Conservation (phyloP, 306 rosid species). For the Astragalus membranaceus region DNA sequence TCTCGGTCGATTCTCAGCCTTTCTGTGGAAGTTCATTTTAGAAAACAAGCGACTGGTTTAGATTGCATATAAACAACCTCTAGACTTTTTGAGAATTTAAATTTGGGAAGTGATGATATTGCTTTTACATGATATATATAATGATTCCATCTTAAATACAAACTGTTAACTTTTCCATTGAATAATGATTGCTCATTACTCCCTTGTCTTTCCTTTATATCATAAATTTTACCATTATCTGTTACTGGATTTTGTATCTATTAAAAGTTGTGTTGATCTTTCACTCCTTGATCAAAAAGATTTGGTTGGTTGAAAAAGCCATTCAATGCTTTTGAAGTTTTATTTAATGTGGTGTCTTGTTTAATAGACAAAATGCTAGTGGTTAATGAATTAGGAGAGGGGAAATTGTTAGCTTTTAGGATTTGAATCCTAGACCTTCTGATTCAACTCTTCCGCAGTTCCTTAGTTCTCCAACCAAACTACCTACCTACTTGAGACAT, state of each 20-base stretch:
- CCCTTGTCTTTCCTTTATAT: background rate
- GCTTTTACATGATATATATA: slow-evolving; percentile 24
- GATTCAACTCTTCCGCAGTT: no score
- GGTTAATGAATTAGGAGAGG: no score
- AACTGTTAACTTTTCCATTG: slow-evolving; percentile 2
- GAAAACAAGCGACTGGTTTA: slow-evolving; percentile 21
- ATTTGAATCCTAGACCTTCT: no score
- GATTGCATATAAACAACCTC: slow-evolving; percentile 11
- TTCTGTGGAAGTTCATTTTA: slow-evolving; percentile 13
- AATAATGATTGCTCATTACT: slow-evolving; percentile 19
- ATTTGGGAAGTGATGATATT: slow-evolving; percentile 14
- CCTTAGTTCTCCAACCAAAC: no score
- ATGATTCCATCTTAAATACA: slow-evolving; percentile 25
- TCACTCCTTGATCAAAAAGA: background rate
- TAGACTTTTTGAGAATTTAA: slow-evolving; percentile 17
- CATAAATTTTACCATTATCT: background rate
- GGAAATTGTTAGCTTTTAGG: no score
- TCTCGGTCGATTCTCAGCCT: background rate
- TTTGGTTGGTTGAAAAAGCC: background rate
- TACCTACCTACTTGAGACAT: no score
- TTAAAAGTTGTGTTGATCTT: background rate
- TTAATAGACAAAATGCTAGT: no score
- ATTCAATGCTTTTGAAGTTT: background rate
- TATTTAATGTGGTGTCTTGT: no score
- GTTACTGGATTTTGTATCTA: background rate